Percentiles rank a stretch among this genome's conserved stretches.
Conservation (phyloP, 352 stramenopile species). For the Globisporangium perplexum region DNA sequence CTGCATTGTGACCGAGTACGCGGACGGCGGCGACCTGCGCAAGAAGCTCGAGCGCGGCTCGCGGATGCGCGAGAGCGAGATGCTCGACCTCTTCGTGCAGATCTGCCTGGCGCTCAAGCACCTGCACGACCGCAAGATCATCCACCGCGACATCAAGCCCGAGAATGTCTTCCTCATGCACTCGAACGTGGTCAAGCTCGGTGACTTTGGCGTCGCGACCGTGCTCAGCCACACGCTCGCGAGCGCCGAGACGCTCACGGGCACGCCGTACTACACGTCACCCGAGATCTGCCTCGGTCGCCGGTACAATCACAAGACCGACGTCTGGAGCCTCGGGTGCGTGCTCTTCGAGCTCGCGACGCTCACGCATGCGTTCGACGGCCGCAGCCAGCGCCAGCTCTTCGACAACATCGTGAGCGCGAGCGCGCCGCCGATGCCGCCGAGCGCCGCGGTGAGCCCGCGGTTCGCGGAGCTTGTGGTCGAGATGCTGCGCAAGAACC, state of each 20-base stretch:
- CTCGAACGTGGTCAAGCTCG: slow-evolving; percentile 59
- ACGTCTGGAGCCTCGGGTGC: slow-evolving; percentile 93
- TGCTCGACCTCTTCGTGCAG: slow-evolving; percentile 62
- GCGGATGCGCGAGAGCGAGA: slow-evolving; percentile 29
- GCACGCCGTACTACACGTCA: slow-evolving; percentile 91
- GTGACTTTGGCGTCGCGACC: slow-evolving; percentile 76
- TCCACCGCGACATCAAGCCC: slow-evolving; percentile 85
- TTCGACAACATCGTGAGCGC: slow-evolving; percentile 66
- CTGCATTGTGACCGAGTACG: slow-evolving; percentile 85
- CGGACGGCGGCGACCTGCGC: slow-evolving; percentile 68
- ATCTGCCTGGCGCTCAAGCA: slow-evolving; percentile 77
- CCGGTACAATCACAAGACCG: slow-evolving; percentile 91
- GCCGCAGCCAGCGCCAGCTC: slow-evolving; percentile 66
- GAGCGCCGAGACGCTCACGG: slow-evolving; percentile 65
- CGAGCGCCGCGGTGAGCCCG: slow-evolving; percentile 12
- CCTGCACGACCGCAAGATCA: slow-evolving; percentile 77
- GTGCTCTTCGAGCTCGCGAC: slow-evolving; percentile 91
- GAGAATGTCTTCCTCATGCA: slow-evolving; percentile 84
- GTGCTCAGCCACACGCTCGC: slow-evolving; percentile 71
- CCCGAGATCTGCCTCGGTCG: slow-evolving; percentile 92
- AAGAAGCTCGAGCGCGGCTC: slow-evolving; percentile 28
- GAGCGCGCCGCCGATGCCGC: slow-evolving; percentile 16
- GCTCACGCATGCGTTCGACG: slow-evolving; percentile 87
- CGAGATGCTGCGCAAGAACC: slow-evolving; percentile 60
- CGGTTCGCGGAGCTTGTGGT: slow-evolving; percentile 31